These are phyloP conservation scores for Diddensiella caesifluorescens DNA, from an alignment of 805 yeast species.

Conservation along the genomic window DNA sequence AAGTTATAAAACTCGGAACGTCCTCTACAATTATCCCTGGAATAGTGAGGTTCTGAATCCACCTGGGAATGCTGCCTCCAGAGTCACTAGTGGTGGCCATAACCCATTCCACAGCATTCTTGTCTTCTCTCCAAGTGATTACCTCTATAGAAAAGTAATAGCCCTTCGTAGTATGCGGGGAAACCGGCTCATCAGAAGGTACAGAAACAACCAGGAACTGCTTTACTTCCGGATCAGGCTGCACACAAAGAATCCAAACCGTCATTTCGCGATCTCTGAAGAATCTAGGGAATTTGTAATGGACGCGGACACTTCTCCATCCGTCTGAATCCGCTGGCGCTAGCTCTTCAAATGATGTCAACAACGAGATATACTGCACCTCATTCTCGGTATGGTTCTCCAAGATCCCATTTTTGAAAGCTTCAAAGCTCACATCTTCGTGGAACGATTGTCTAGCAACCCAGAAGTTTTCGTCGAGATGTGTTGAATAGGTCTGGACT, in stretches of 20 bases:
- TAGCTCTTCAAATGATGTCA: conserved; percentile 26
- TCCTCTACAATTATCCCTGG: conserved; percentile 33
- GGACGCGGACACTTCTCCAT: conserved; percentile 27
- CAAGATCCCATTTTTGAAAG: conserved; percentile 28
- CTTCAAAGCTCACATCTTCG: conserved; percentile 27
- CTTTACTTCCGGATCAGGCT: conserved; percentile 25
- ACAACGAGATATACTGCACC: conserved; percentile 33
- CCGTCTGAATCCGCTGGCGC: conserved; percentile 17
- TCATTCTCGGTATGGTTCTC: conserved; percentile 37
- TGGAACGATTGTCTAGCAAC: conserved; percentile 34
- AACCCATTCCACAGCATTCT: conserved; percentile 32
- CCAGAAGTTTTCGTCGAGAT: conserved; percentile 32
- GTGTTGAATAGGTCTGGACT: conserved; percentile 23
- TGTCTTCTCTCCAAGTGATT: conserved; percentile 23
- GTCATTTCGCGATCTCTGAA: conserved; percentile 33
- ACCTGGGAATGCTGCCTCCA: conserved; percentile 35
- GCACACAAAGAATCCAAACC: conserved; percentile 30
- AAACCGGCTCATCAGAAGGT: conserved; percentile 29
- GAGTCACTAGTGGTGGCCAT: conserved; percentile 39
- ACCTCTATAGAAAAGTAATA: conserved; percentile 35
- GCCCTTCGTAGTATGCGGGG: conserved; percentile 25
- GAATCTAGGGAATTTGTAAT: conserved; percentile 34
- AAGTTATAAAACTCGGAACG: conserved; percentile 31
- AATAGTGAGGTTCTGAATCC: conserved; percentile 34
- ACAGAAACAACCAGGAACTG: conserved; percentile 35